These are phyloP conservation scores for Umbelopsis sp. DNA, from an alignment of 192 early-diverging fungal species.

Conservation along the genomic window DNA sequence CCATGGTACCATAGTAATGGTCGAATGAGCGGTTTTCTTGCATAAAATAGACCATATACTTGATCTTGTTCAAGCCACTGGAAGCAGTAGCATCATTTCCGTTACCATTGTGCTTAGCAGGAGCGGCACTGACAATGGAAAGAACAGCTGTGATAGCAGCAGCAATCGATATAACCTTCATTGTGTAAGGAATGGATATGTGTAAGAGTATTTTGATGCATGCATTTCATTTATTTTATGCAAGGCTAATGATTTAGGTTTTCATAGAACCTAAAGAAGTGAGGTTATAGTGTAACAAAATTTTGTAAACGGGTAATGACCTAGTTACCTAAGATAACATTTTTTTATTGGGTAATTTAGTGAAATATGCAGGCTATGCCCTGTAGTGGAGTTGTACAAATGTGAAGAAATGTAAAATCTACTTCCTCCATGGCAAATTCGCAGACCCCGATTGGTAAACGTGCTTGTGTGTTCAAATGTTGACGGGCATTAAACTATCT, in stretches of 20 bases:
- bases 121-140: not conserved
- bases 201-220: not conserved
- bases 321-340: not conserved
- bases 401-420: not conserved
- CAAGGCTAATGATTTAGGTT: not conserved
- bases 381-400: not conserved
- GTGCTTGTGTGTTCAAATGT: not conserved
- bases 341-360: not conserved
- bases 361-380: not conserved
- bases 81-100: not conserved
- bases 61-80: constrained; percentile 27
- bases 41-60: constrained; percentile 33
- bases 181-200: not conserved
- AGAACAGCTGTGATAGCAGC: not conserved
- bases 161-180: constrained; percentile 4
- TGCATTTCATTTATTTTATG: not conserved
- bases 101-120: not conserved
- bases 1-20: constrained; percentile 29
- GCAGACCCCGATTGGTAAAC: not conserved
- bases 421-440: not conserved
- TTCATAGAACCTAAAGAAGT: not conserved
- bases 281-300: not conserved
- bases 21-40: constrained; percentile 33
- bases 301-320: not conserved
- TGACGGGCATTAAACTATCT: not conserved